phyloP scores from a whole-genome alignment of 108 stramenopile genomes.

The Conticribra guillardii region DNA sequence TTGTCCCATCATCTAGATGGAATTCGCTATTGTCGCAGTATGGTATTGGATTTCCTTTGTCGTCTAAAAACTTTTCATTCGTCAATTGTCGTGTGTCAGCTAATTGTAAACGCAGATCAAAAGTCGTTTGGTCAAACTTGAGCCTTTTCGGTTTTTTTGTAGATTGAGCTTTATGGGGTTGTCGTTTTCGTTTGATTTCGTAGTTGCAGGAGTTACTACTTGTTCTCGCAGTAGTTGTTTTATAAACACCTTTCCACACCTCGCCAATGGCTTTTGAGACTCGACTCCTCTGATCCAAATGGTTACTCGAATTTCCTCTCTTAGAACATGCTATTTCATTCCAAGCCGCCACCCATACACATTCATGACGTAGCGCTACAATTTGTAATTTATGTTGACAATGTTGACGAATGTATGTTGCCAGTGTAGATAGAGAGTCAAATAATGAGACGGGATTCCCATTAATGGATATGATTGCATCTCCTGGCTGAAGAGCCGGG shows the following conservation, averaged over 20 bases:
- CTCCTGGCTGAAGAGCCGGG: conserved; percentile 25
- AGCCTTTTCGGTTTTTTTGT: neutral
- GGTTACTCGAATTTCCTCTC: neutral
- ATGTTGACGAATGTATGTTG: conserved; percentile 28
- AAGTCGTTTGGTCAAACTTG: neutral
- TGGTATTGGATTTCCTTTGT: conserved; percentile 32
- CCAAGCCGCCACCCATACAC: conserved; percentile 29
- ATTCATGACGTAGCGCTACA: conserved; percentile 26
- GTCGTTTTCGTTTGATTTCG: neutral
- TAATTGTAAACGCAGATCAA: neutral
- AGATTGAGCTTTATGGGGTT: neutral
- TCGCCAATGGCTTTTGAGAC: conserved; percentile 3
- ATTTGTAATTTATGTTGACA: conserved; percentile 26
- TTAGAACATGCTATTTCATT: conserved; percentile 6
- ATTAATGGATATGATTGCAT: conserved; percentile 48
- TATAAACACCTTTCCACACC: conserved; percentile 3
- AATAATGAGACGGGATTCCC: conserved; percentile 34
- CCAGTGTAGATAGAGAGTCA: conserved; percentile 7
- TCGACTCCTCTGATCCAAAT: neutral
- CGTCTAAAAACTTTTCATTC: conserved; percentile 27
- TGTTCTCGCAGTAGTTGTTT: neutral
- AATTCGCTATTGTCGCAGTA: conserved; percentile 57
- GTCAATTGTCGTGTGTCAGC: conserved; percentile 22
- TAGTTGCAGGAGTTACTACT: neutral
- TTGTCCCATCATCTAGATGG: conserved; percentile 55